Evolutionary conservation across 768 basidiomycete genomes (phyloP).

Genomic region (Phylloporus scabripes): DNA sequence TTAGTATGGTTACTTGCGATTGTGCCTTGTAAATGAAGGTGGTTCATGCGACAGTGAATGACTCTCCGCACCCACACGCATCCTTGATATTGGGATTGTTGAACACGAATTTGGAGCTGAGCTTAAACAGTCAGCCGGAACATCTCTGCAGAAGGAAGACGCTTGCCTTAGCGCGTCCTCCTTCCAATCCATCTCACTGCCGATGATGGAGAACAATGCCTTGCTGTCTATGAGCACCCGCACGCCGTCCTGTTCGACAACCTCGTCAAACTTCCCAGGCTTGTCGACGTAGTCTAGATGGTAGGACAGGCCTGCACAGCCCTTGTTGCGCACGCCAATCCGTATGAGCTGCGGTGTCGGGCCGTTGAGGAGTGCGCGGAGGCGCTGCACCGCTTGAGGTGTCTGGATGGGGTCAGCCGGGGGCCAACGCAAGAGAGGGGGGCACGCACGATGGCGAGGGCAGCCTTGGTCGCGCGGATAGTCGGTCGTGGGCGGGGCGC

Average conservation of each 20-base stretch:
- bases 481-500: slow-evolving; percentile 58
- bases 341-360: slow-evolving; percentile 90
- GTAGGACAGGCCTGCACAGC: slow-evolving; percentile 82
- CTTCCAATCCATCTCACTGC: slow-evolving; percentile 98
- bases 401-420: slow-evolving; percentile 45
- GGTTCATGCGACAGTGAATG: slow-evolving; percentile 55
- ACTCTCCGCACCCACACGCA: slow-evolving; percentile 93
- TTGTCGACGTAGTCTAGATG: slow-evolving; percentile 93
- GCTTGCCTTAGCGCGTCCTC: slow-evolving; percentile 81
- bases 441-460: slow-evolving; percentile 60
- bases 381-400: slow-evolving; percentile 65
- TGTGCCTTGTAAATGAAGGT: slow-evolving; percentile 3
- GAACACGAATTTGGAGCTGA: slow-evolving; percentile 74
- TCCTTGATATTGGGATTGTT: slow-evolving; percentile 93
- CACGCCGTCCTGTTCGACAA: slow-evolving; percentile 94
- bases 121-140: slow-evolving; percentile 2
- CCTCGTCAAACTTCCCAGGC: slow-evolving; percentile 89
- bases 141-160: background rate
- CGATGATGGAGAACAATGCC: slow-evolving; percentile 96
- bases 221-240: slow-evolving; percentile 93
- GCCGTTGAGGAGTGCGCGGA: slow-evolving; percentile 67
- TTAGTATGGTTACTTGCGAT: slow-evolving; percentile 10
- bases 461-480: slow-evolving; percentile 69
- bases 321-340: slow-evolving; percentile 95
- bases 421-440: background rate